These are phyloP conservation scores for Solanum sitiens DNA, from an alignment of 257 asterid genomes.

Conservation along the genomic window DNA sequence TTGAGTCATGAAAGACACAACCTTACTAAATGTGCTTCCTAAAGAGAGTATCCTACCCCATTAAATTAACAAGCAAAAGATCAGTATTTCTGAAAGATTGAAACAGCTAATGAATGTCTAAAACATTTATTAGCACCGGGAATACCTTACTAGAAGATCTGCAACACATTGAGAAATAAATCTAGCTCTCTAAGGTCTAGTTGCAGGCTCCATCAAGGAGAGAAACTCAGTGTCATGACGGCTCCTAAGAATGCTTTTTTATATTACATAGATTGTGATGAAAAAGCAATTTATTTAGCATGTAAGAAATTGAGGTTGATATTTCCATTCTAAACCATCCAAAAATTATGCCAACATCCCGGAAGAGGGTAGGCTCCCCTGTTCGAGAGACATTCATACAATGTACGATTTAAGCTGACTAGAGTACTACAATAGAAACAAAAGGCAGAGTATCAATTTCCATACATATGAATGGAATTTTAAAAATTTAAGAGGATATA, in stretches of 20 bases:
- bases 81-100: neutral
- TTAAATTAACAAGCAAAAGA: neutral
- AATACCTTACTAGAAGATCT: neutral
- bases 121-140: neutral
- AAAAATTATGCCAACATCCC: neutral
- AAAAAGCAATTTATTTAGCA: neutral
- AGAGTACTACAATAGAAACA: neutral
- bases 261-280: neutral
- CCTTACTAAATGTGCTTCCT: neutral
- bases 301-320: neutral
- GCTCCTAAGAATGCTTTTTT: neutral
- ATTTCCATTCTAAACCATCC: neutral
- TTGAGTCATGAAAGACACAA: neutral
- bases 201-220: neutral
- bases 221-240: neutral
- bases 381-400: neutral
- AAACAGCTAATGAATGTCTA: neutral
- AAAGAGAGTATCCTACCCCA: neutral
- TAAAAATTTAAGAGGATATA: neutral
- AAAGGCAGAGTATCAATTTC: neutral
- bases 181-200: neutral
- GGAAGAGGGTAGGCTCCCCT: neutral
- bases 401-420: neutral
- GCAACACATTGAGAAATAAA: neutral
- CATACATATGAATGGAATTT: neutral